Base-by-base conservation (phyloP, 108 stramenopile species). In the Chaetoceros muelleri region DNA sequence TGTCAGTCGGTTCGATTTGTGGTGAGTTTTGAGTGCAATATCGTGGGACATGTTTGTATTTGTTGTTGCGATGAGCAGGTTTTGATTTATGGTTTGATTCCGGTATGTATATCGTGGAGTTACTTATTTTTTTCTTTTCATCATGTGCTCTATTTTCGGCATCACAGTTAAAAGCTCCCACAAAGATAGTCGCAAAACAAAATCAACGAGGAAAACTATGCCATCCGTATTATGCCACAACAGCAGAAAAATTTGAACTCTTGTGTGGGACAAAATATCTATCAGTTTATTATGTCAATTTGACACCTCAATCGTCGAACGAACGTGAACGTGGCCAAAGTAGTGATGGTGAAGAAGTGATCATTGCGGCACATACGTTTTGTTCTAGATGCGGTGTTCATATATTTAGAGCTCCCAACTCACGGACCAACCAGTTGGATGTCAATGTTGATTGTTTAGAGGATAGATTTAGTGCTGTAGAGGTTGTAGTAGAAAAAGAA, bases 381-480 rank as follows among this genome's bases (percentile, higher is more conserved):
- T 89, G 87, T 56, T 60, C 57, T 0, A 75, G 67, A 44, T 89
- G 87, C 64, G 87, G 82, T 16, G 81, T 80, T 18, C 82, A 89
- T 46, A 58, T 89, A 53, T 51, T 89, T 17, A 75, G 70, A 49
- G 87, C 87, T 23, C 76, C 82, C 21, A 60, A 70, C 57, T 64
- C 66, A 44, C 46, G 47, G 22, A 62, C 75, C 25, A 66, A 62
- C 8, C 53, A 54, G 27, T 53, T 89, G 54, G 65, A 69, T 34
- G 72, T 89, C 44, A 89, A 89, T 64, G 74, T 78, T 18, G 61
- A 81, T 52, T 89, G 81, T 55, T 60, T 89, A 17, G 62, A 78
- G 22, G 60, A 54, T 13, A 46, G 48, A 52, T 34, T 18, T 2
- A 29, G 23, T 28, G 7, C 30, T 29, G 24, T 20, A 25, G n/a